phyloP scores from a whole-genome alignment of 495 filamentous ascomycete species.

The Pseudevernia furfuracea region DNA sequence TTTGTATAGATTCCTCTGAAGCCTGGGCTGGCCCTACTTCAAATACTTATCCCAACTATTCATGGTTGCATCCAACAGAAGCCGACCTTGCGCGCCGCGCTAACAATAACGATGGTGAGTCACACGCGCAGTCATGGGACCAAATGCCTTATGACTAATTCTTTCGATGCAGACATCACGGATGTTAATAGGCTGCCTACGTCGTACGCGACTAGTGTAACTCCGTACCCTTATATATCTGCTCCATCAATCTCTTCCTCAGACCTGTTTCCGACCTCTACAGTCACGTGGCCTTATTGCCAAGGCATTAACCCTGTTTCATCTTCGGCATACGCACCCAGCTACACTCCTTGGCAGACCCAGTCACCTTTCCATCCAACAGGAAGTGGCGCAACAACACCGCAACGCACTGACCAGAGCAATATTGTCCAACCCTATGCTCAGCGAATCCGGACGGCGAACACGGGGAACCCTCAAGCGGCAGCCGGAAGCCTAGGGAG shows the following conservation, averaged over 20 bases:
- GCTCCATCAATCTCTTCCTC: constrained; percentile 13
- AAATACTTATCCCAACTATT: constrained; percentile 16
- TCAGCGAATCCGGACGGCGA: constrained; percentile 10
- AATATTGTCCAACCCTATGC: constrained; percentile 19
- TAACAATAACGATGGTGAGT: constrained; percentile 22
- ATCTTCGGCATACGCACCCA: constrained; percentile 12
- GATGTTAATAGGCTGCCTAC: background rate
- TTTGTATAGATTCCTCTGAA: constrained; percentile 4
- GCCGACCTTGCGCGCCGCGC: constrained; percentile 20
- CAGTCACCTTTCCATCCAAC: constrained; percentile 8
- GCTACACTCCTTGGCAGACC: constrained; percentile 12
- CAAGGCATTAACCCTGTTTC: constrained; percentile 21
- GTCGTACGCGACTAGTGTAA: constrained; percentile 8
- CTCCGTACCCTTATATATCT: constrained; percentile 20
- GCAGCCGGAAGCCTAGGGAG: constrained; percentile 10
- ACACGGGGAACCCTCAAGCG: constrained; percentile 5
- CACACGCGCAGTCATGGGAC: constrained; percentile 21
- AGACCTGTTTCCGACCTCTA: constrained; percentile 18
- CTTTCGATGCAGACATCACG: background rate
- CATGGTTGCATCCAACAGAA: constrained; percentile 19
- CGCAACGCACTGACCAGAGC: constrained; percentile 8
- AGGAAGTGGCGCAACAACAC: constrained; percentile 3
- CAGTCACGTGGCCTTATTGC: constrained; percentile 20
- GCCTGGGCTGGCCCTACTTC: constrained; percentile 17
- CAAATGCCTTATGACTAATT: constrained; percentile 18